A percentile compares a stretch with the other conserved stretches of the same genome.
Evolutionary conservation across 2,329 filamentous ascomycete genomes (phyloP).

Genomic region (Geosmithia flava): DNA sequence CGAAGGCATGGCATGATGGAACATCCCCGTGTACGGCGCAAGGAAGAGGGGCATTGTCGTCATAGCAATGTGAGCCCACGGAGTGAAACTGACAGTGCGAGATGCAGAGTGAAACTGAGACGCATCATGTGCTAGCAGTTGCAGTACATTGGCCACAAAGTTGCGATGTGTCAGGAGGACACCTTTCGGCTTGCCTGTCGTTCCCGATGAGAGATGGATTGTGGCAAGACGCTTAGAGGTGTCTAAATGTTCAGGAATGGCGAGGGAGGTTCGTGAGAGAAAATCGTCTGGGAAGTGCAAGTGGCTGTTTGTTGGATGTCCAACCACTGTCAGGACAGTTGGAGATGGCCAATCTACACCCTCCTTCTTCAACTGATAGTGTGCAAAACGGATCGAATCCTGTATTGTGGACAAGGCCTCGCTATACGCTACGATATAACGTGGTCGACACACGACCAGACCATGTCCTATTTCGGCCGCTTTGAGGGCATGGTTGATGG

Average conservation of each 20-base stretch:
- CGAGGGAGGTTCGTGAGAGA: slow-evolving; percentile 13
- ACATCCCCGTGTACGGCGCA: slow-evolving; percentile 27
- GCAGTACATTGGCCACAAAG: slow-evolving; percentile 52
- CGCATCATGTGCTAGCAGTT: slow-evolving; percentile 23
- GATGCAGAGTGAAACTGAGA: slow-evolving; percentile 19
- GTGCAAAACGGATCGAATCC: slow-evolving; percentile 19
- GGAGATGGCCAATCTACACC: slow-evolving; percentile 20
- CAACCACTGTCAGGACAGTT: slow-evolving; percentile 19
- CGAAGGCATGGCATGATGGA: slow-evolving; percentile 28
- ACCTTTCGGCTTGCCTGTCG: slow-evolving; percentile 71
- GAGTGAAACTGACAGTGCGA: slow-evolving; percentile 26
- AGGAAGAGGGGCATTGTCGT: slow-evolving; percentile 30
- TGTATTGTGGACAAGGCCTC: slow-evolving; percentile 13
- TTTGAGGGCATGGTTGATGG: slow-evolving; percentile 25
- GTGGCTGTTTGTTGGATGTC: slow-evolving; percentile 1
- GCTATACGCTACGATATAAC: slow-evolving; percentile 26
- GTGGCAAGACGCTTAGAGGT: slow-evolving; percentile 20
- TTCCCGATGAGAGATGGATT: slow-evolving; percentile 40
- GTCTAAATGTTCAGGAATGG: slow-evolving; percentile 21
- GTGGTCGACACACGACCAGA: slow-evolving; percentile 25
- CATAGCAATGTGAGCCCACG: slow-evolving; percentile 29
- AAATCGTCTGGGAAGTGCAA: slow-evolving; percentile 21
- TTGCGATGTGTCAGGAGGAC: slow-evolving; percentile 65
- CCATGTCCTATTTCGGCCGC: slow-evolving; percentile 25
- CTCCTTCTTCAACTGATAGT: slow-evolving; percentile 9